These are phyloP conservation scores for Aspergillus glaucus DNA, from an alignment of 2,329 filamentous ascomycete species.

Conservation along the genomic window DNA sequence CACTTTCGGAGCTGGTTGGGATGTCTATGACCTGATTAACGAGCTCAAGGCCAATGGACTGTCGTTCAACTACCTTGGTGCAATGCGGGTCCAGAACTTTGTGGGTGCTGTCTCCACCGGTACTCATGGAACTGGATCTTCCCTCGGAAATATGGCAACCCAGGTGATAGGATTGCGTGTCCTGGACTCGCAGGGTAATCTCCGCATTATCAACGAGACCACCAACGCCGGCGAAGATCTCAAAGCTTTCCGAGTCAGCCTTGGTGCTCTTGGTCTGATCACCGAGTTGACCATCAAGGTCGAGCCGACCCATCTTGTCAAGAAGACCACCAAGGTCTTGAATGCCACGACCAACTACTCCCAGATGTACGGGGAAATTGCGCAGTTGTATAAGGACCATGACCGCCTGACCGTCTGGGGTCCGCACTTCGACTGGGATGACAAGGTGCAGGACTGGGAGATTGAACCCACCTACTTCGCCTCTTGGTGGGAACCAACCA, in stretches of 20 bases:
- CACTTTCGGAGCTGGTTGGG: slow-evolving; percentile 17
- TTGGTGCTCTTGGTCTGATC: slow-evolving; percentile 17
- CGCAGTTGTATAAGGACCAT: slow-evolving; percentile 8
- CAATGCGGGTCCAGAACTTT: slow-evolving; percentile 14
- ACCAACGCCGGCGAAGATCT: slow-evolving; percentile 8
- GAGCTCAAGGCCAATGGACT: slow-evolving; percentile 11
- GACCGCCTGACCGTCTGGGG: slow-evolving; percentile 13
- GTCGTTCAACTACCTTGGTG: slow-evolving; percentile 12
- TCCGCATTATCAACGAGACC: slow-evolving; percentile 7
- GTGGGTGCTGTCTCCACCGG: slow-evolving; percentile 14
- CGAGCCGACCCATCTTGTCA: slow-evolving; percentile 7
- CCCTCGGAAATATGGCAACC: slow-evolving; percentile 9
- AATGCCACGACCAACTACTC: slow-evolving; percentile 9
- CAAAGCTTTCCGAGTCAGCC: slow-evolving; percentile 12
- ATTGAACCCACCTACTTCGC: slow-evolving; percentile 8
- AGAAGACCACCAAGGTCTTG: slow-evolving; percentile 9
- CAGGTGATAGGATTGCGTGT: slow-evolving; percentile 12
- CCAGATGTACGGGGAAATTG: slow-evolving; percentile 8
- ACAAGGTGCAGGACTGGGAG: slow-evolving; percentile 5
- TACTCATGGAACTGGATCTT: slow-evolving; percentile 13
- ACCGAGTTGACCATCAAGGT: slow-evolving; percentile 14
- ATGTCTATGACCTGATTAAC: slow-evolving; percentile 11
- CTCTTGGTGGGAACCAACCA: slow-evolving; percentile 12
- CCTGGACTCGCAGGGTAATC: slow-evolving; percentile 11
- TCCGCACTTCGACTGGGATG: slow-evolving; percentile 13